Percentiles rank a stretch among this genome's conserved stretches.
phyloP scores from a whole-genome alignment of 1,284 basidiomycete genomes.

The Pseudozyma hubeiensis region DNA sequence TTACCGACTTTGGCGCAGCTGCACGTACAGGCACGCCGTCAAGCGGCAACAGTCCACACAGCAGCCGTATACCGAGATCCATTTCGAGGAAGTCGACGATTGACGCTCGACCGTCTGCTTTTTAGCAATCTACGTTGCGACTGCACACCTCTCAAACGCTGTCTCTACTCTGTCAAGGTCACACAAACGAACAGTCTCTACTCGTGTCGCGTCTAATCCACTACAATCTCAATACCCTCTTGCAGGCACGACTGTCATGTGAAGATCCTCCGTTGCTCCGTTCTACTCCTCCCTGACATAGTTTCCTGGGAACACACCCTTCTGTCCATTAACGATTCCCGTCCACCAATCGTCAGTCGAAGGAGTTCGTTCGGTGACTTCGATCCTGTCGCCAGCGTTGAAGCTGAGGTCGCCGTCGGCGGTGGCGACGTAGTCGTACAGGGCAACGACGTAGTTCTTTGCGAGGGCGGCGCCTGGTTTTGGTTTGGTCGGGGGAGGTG shows the following conservation, averaged over 20 bases:
- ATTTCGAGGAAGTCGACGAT: slow-evolving; percentile 15
- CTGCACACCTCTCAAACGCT: background rate
- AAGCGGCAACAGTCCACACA: slow-evolving; percentile 1
- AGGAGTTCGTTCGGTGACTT: slow-evolving; percentile 85
- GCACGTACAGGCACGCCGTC: background rate
- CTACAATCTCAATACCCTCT: too few species aligned
- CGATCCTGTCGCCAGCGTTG: slow-evolving; percentile 90
- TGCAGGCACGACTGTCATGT: too few species aligned
- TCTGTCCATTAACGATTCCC: slow-evolving; percentile 81
- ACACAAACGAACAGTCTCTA: background rate
- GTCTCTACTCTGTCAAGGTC: too few species aligned
- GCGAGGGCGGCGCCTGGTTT: slow-evolving; percentile 76
- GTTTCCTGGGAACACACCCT: slow-evolving; percentile 91
- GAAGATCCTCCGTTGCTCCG: too few species aligned
- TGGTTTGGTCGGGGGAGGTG: slow-evolving; percentile 84
- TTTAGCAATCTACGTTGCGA: background rate
- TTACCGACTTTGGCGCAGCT: slow-evolving; percentile 19
- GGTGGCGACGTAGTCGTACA: slow-evolving; percentile 90
- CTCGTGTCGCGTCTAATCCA: background rate
- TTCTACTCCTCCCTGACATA: slow-evolving; percentile 53
- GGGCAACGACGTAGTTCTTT: slow-evolving; percentile 84
- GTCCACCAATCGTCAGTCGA: slow-evolving; percentile 99
- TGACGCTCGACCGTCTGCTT: slow-evolving; percentile 7
- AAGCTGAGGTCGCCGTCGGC: slow-evolving; percentile 90
- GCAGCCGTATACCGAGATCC: slow-evolving; percentile 30